phyloP scores from a whole-genome alignment of 352 stramenopile species.

The Phytopythium montanum region DNA sequence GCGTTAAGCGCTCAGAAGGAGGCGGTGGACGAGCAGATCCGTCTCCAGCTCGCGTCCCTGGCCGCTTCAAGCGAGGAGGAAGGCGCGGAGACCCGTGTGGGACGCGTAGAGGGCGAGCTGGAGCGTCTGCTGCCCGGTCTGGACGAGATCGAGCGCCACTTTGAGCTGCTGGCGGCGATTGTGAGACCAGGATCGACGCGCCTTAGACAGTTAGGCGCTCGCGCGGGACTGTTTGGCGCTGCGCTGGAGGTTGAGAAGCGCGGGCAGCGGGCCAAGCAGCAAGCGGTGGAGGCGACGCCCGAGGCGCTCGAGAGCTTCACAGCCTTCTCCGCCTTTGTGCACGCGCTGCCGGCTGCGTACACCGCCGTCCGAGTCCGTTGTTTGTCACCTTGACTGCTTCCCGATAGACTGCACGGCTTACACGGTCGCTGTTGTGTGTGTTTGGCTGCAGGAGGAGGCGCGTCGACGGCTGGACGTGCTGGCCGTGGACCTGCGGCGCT shows the following conservation, averaged over 20 bases:
- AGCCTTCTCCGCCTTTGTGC: conserved; percentile 30
- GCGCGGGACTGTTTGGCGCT: conserved; percentile 38
- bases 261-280: conserved; percentile 34
- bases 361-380: conserved; percentile 20
- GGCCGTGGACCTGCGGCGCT: conserved; percentile 39
- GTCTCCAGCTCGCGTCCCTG: neutral
- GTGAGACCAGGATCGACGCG: conserved; percentile 25
- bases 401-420: neutral
- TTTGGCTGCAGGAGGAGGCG: conserved; percentile 33
- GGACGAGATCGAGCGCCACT: conserved; percentile 34
- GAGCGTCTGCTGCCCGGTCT: conserved; percentile 19
- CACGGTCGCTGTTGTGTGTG: neutral
- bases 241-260: conserved; percentile 52
- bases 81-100: neutral
- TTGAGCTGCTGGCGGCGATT: conserved; percentile 37
- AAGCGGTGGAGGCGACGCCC: conserved; percentile 34
- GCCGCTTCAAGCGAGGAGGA: neutral
- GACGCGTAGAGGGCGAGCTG: conserved; percentile 15
- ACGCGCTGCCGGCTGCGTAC: conserved; percentile 40
- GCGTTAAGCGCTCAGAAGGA: neutral
- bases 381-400: conserved; percentile 27
- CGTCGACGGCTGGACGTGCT: conserved; percentile 38
- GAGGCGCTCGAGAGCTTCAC: conserved; percentile 44
- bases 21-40: neutral
- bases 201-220: conserved; percentile 32